Base-by-base conservation (phyloP, 257 asterid species). In the Anisodus tanguticus region DNA sequence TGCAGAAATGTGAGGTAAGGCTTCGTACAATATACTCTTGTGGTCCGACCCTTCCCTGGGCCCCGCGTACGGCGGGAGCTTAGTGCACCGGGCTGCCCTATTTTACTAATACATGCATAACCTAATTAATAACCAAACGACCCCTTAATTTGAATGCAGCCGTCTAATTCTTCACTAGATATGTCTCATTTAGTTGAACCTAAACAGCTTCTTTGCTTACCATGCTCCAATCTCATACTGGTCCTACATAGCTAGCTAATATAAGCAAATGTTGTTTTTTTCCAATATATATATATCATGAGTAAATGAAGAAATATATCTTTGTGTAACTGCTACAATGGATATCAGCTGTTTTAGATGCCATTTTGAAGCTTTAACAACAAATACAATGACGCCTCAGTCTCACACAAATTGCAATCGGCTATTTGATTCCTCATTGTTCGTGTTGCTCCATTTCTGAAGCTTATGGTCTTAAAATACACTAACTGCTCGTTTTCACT, bases 401-500 rank as follows among this genome's bases (percentile, higher is more conserved):
- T 16, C 64, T 67, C 74, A 13, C 35, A 5, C 49, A 67, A 67
- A 37, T 68, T 69, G 54, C 19, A 10, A 39, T 39, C 26, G 5
- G 16, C 53, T 39, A 68, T 39, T 37, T 39, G 53, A 15, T 69
- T 69, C 22, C 53, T 69, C 77, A 39, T 69, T n/a, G 54, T 69
- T 3, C 0, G 4, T 60, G 8, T 69, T 0, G 13, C 54, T 69
- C 45, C 4, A 76, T 49, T 76, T 51, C 22, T 51, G 8, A 35
- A 76, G 49, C 11, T 47, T 35, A 39, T 2, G 45, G 66, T 4
- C 37, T 43, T 39, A 9, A 55, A 31, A 58, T 60, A 15, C 12
- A 68, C 43, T 54, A 15, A 54, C 59, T 19, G 66, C 22, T 22
- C 80, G 45, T 77, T 37, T 74, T 84, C 63, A 31, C 41, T 67